These are phyloP conservation scores for Pseudocercospora crystallina DNA, from an alignment of 2,329 filamentous ascomycete species.

Conservation along the genomic window DNA sequence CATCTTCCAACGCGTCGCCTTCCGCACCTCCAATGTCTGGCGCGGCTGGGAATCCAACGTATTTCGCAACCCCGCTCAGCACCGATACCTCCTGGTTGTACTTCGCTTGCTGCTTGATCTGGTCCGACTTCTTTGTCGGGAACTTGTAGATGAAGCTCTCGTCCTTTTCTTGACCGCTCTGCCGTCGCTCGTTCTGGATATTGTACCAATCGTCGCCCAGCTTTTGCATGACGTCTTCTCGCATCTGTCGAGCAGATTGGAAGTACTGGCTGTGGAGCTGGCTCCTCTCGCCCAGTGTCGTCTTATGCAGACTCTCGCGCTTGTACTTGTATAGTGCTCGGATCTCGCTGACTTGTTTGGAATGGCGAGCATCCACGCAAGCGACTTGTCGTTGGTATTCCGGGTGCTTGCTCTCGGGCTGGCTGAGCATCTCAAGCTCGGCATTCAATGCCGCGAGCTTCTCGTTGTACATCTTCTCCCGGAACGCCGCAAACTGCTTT, in stretches of 20 bases:
- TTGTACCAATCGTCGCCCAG: conserved; percentile 90
- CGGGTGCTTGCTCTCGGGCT: conserved; percentile 69
- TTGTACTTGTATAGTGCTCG: conserved; percentile 72
- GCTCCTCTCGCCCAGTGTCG: conserved; percentile 76
- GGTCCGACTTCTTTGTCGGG: conserved; percentile 71
- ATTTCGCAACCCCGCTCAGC: conserved; percentile 85
- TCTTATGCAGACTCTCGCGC: conserved; percentile 68
- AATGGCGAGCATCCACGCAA: conserved; percentile 77
- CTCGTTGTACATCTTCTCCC: conserved; percentile 86
- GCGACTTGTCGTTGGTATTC: conserved; percentile 89
- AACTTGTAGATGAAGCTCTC: conserved; percentile 81
- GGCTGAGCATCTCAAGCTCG: conserved; percentile 61
- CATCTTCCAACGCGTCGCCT: conserved; percentile 74
- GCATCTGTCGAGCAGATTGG: conserved; percentile 77
- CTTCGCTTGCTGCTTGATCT: conserved; percentile 79
- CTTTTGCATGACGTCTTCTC: conserved; percentile 75
- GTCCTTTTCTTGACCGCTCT: conserved; percentile 72
- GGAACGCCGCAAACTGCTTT: conserved; percentile 81
- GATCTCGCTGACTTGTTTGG: conserved; percentile 76
- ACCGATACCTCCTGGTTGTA: conserved; percentile 96
- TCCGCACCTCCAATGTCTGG: conserved; percentile 76
- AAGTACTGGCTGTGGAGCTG: conserved; percentile 90
- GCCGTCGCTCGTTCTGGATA: conserved; percentile 83
- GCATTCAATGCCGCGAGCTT: conserved; percentile 76
- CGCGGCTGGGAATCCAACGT: conserved; percentile 94